These are phyloP conservation scores for Aspergillus sp. DNA, from an alignment of 2,329 filamentous ascomycete genomes.

Conservation along the genomic window DNA sequence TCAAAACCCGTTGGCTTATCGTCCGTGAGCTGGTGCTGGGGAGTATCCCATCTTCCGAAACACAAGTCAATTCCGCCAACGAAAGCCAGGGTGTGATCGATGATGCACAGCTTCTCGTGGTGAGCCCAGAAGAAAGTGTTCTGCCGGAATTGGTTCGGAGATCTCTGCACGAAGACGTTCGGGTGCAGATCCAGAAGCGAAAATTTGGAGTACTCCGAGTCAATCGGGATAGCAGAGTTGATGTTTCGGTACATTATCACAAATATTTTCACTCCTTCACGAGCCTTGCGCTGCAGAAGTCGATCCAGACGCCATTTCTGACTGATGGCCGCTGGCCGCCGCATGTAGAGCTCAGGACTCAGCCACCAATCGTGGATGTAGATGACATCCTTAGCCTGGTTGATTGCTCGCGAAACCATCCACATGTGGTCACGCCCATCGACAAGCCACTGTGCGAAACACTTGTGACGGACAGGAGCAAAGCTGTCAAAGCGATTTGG, in stretches of 20 bases:
- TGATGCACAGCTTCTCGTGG: slow-evolving; percentile 95
- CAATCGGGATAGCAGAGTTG: slow-evolving; percentile 92
- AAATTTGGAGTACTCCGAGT: slow-evolving; percentile 97
- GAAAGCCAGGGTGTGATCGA: slow-evolving; percentile 94
- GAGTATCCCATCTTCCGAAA: slow-evolving; percentile 95
- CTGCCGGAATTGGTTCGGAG: slow-evolving; percentile 95
- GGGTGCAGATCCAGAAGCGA: slow-evolving; percentile 90
- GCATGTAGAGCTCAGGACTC: slow-evolving; percentile 91
- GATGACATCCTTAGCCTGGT: slow-evolving; percentile 94
- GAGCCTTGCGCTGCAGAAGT: slow-evolving; percentile 84
- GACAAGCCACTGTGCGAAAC: slow-evolving; percentile 93
- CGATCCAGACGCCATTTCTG: slow-evolving; percentile 96
- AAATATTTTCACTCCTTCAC: slow-evolving; percentile 94
- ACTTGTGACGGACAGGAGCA: slow-evolving; percentile 76
- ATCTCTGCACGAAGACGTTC: slow-evolving; percentile 92
- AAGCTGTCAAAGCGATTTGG: slow-evolving; percentile 88
- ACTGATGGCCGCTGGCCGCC: slow-evolving; percentile 86
- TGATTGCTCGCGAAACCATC: slow-evolving; percentile 94
- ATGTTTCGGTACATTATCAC: slow-evolving; percentile 98
- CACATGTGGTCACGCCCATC: slow-evolving; percentile 99
- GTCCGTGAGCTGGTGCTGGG: slow-evolving; percentile 82
- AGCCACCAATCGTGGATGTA: slow-evolving; percentile 99
- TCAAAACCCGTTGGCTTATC: slow-evolving; percentile 96
- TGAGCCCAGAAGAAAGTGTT: slow-evolving; percentile 99
- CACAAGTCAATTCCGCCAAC: slow-evolving; percentile 93